Base-by-base conservation (phyloP, 108 stramenopile genomes). In the Bacterosira constricta region DNA sequence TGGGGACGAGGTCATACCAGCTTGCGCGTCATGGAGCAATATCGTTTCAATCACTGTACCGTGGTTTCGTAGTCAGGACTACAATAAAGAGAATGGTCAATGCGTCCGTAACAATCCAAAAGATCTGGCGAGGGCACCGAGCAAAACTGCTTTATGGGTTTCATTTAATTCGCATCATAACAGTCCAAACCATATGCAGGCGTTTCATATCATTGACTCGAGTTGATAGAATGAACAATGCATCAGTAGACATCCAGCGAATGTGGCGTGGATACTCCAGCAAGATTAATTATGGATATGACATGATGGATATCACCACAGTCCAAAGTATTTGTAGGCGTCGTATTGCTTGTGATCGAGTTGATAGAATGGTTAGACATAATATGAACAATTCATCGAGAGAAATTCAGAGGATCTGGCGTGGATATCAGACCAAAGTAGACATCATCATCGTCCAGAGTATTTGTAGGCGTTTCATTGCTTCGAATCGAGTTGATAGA, bases 71-170 rank as follows among this genome's bases (percentile, higher is more conserved):
- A 55, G 49, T 32, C 31, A 79, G 60, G 62, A 59, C 10, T 27
- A 53, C 34, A 17, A 20, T 41, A 38, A 68, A 64, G 23, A 18
- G 12, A 32, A 80, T 69, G 29, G 9, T 29, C 7, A 23, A 50
- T 49, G 84, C 83, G 47, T 69, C 83, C 20, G 75, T 39, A 36
- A 13, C 71, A 12, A 81, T 89, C 25, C 88, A 89, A 63, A 66
- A 49, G 52, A 36, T 71, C 9, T 80, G 78, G 78, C 69, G 88
- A 55, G 78, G 84, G 13, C 83, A 85, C 60, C 59, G 46, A 2
- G 71, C 66, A 9, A 73, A 81, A 44, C 69, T 86, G 42, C 32
- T 62, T 9, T 81, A 55, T 62, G 82, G 80, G 6, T 29, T 83
- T 45, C 59, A 79, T 50, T 18, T 83, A 20, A 30, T 83, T 4